Evolutionary conservation across 2,329 filamentous ascomycete species (phyloP).

Genomic region (Fusarium acutatum): DNA sequence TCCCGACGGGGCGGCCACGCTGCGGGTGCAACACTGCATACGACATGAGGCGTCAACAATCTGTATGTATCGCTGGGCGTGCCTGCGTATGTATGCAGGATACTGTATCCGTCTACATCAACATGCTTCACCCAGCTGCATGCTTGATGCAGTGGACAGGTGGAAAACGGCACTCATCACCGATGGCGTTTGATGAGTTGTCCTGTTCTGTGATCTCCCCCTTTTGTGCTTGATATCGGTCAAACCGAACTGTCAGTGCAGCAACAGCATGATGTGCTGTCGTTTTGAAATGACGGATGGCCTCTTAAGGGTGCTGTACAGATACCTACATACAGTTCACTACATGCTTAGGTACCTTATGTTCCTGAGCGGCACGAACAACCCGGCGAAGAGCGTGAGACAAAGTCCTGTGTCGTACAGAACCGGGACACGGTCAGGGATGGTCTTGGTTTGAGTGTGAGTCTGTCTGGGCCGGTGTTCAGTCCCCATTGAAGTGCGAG

Average conservation of each 20-base stretch:
- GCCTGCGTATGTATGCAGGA: constrained; percentile 20
- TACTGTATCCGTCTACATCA: constrained; percentile 20
- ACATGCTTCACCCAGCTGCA: constrained; percentile 19
- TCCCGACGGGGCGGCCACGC: constrained; percentile 11
- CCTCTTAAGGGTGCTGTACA: background rate
- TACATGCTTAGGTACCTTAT: background rate
- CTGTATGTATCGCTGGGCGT: constrained; percentile 9
- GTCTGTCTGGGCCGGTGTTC: constrained; percentile 1
- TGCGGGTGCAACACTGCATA: constrained; percentile 24
- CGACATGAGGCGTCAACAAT: constrained; percentile 14
- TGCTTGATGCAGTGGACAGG: constrained; percentile 12
- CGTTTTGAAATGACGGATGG: constrained; percentile 6
- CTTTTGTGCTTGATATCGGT: constrained; percentile 21
- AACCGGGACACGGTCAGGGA: constrained; percentile 11
- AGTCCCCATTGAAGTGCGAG: background rate
- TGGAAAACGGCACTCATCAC: constrained; percentile 11
- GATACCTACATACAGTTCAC: background rate
- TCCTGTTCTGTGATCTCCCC: constrained; percentile 3
- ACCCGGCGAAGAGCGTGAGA: constrained; percentile 1
- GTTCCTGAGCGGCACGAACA: background rate
- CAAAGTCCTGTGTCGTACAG: constrained; percentile 11
- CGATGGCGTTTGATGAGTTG: constrained; percentile 25
- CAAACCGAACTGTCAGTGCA: background rate
- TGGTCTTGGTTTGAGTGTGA: background rate
- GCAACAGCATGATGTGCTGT: constrained; percentile 18